Conservation (phyloP, 176 grass and related monocot species). For the Aechmea fasciata region DNA sequence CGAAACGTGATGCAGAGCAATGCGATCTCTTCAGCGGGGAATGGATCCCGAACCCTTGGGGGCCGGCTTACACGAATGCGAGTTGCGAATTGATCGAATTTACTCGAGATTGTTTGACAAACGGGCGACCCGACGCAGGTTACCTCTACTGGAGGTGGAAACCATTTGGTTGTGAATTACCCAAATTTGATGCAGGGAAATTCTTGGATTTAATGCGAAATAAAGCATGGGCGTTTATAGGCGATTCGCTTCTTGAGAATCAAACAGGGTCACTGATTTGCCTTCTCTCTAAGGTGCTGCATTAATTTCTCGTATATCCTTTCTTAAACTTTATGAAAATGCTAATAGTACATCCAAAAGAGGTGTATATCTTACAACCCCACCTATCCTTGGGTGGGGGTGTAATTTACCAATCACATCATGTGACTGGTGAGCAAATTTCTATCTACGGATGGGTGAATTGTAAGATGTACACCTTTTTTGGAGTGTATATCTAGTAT, state of each 20-base stretch:
- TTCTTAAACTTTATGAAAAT: no score
- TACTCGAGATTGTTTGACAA: conserved; percentile 77
- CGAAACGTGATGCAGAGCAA: conserved; percentile 29
- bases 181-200: conserved; percentile 36
- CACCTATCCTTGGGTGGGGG: no score
- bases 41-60: conserved; percentile 47
- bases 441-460: no score
- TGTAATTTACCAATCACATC: no score
- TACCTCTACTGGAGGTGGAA: conserved; percentile 93
- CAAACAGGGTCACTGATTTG: conserved; percentile 81
- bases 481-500: no score
- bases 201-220: conserved; percentile 57
- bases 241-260: conserved; percentile 87
- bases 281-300: conserved; percentile 68
- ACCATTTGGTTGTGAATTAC: conserved; percentile 62
- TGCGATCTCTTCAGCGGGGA: conserved; percentile 66
- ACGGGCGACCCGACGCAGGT: conserved; percentile 61
- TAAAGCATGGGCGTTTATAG: conserved; percentile 77
- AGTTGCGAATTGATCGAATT: conserved; percentile 78
- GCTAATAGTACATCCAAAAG: no score
- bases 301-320: neutral
- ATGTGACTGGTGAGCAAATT: no score
- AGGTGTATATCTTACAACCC: no score
- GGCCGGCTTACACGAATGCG: conserved; percentile 63
- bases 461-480: no score